Conservation (phyloP, 805 yeast genomes). For the Ogataea thermomethanolica region DNA sequence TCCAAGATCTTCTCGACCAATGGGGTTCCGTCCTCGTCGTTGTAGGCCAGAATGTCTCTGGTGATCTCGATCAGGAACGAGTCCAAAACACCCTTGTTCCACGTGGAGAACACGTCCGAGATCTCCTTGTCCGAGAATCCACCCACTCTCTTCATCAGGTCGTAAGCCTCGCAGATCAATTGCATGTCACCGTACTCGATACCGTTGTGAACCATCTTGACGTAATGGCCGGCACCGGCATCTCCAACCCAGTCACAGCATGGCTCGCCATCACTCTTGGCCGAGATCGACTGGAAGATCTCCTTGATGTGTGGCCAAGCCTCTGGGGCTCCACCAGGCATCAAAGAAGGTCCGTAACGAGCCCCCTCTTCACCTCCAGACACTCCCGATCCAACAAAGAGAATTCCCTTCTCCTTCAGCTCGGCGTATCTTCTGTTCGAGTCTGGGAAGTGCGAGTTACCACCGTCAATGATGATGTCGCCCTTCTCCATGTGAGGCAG, state of each 20-base stretch:
- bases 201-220: constrained; percentile 99
- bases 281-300: constrained; percentile 93
- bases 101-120: constrained; percentile 82
- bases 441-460: constrained; percentile 99
- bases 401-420: constrained; percentile 79
- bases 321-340: constrained; percentile 98
- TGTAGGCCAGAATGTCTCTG: constrained; percentile 85
- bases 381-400: constrained; percentile 98
- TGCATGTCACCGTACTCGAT: constrained; percentile 99
- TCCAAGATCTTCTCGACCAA: constrained; percentile 95
- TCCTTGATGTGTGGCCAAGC: constrained; percentile 99
- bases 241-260: constrained; percentile 99
- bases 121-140: constrained; percentile 88
- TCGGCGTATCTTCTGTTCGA: constrained; percentile 94
- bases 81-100: constrained; percentile 98
- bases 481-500: constrained; percentile 91
- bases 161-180: constrained; percentile 96
- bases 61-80: constrained; percentile 97
- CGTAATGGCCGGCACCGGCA: constrained; percentile 98
- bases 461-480: constrained; percentile 98
- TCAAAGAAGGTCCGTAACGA: constrained; percentile 96
- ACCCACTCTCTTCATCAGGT: constrained; percentile 90
- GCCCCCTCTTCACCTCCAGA: constrained; percentile 99
- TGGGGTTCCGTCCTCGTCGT: constrained; percentile 89
- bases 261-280: constrained; percentile 97